Base-by-base conservation (phyloP, 768 basidiomycete species). In the Cystofilobasidium capitatum region DNA sequence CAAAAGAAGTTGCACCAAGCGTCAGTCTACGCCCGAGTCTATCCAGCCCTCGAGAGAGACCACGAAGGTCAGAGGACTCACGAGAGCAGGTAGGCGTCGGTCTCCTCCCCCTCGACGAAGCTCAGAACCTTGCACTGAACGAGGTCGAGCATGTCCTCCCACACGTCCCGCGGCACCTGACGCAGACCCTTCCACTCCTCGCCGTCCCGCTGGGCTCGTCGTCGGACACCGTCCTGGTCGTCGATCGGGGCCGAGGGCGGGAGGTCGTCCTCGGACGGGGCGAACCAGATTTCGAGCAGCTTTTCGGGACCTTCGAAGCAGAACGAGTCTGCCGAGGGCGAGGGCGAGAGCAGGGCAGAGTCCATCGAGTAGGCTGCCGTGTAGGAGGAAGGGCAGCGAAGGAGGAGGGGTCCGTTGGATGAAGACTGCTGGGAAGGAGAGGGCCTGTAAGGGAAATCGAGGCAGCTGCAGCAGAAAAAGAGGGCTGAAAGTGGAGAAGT, bases 131-230 rank as follows among this genome's bases (percentile, higher is more conserved):
- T 90, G 82, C 96, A 99, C 76, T 88, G 86, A 76, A 99, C 96
- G 71, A 94, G 89, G 78, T 86, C 86, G 69, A 99, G 85, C 91
- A 99, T 96, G 67, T 90, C 88, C 79, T 96, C 92, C 96, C 96
- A 99, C 37, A 88, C 80, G 36, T 81, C 77, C 68, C 86, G 81
- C 71, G 84, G 81, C 39, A 99, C 86, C 72, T 80, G 83, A 66
- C 93, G 81, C 54, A 99, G 82, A 42, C 96, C 96, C 26, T 78
- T 76, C 81, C 84, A 74, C 78, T 81, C 70, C 79, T 77, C 54
- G 58, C 71, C 58, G 51, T 49, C 62, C 29, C 58, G 55, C 45
- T 16, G 63, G 64, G 35, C 65, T 70, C 39, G 44, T 12, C 39
- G 44, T 1, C 37, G 51, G 26, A 51, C n/a, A n/a, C 24, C 49